phyloP scores from a whole-genome alignment of 768 basidiomycete genomes.

The Leccinellum albellum region DNA sequence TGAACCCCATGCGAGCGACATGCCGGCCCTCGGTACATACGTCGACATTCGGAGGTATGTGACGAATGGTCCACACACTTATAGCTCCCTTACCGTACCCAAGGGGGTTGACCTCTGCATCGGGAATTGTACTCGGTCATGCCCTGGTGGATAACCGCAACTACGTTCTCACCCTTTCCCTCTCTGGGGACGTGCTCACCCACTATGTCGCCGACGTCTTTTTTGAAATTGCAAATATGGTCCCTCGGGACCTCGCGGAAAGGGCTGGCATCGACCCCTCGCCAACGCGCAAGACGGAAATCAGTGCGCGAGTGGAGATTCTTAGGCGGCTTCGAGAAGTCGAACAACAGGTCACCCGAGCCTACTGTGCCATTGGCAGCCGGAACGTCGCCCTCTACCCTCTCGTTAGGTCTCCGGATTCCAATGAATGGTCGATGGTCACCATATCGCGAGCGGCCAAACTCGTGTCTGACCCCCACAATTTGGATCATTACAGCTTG shows the following conservation, averaged over 20 bases:
- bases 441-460: conserved; percentile 53
- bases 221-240: conserved; percentile 58
- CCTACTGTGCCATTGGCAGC: conserved; percentile 33
- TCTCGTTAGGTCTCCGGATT: conserved; percentile 40
- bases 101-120: conserved; percentile 20
- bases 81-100: conserved; percentile 7
- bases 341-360: conserved; percentile 44
- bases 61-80: not conserved
- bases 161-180: conserved; percentile 28
- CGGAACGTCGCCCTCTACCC: conserved; percentile 38
- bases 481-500: conserved; percentile 33
- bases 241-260: conserved; percentile 40
- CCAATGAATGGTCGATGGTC: conserved; percentile 51
- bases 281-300: conserved; percentile 34
- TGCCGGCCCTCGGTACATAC: conserved; percentile 44
- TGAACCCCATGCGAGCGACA: conserved; percentile 8
- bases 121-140: conserved; percentile 29
- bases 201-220: conserved; percentile 52
- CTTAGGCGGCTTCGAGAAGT: conserved; percentile 57
- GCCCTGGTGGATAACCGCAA: conserved; percentile 31
- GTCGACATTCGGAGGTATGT: conserved; percentile 51
- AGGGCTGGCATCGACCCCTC: conserved; percentile 43
- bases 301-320: conserved; percentile 61
- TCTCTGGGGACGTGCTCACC: conserved; percentile 49
- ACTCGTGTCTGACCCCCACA: conserved; percentile 34